Percentiles rank a stretch among this genome's conserved stretches.
phyloP scores from a whole-genome alignment of 2,329 filamentous ascomycete genomes.

The Cryoendolithus antarcticus region DNA sequence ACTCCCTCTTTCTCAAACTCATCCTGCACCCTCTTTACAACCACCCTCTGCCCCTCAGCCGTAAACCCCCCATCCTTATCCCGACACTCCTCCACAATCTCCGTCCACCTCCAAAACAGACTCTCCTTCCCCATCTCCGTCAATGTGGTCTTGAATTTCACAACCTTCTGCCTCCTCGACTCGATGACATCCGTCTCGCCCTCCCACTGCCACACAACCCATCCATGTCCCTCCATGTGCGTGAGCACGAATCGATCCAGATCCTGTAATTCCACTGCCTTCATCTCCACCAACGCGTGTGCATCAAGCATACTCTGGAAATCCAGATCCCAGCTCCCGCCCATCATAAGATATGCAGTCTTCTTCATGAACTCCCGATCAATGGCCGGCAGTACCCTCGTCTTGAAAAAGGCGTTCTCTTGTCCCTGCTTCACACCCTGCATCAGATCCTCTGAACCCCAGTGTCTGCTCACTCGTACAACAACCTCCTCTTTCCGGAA shows the following conservation, averaged over 20 bases:
- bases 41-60: conserved; percentile 56
- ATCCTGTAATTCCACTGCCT: conserved; percentile 47
- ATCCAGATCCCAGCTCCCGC: conserved; percentile 76
- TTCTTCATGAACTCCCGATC: conserved; percentile 57
- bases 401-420: conserved; percentile 45
- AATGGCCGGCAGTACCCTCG: conserved; percentile 55
- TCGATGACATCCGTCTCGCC: conserved; percentile 42
- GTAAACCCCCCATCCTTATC: conserved; percentile 68
- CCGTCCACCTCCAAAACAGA: conserved; percentile 85
- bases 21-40: conserved; percentile 61
- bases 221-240: conserved; percentile 49
- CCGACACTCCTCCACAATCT: conserved; percentile 80
- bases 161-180: conserved; percentile 58
- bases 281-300: conserved; percentile 53
- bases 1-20: conserved; percentile 64
- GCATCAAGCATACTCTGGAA: conserved; percentile 70
- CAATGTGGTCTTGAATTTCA: conserved; percentile 67
- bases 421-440: conserved; percentile 40
- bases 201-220: conserved; percentile 40
- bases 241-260: conserved; percentile 62
- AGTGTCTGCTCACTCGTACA: conserved; percentile 62
- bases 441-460: conserved; percentile 50
- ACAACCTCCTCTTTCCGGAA: conserved; percentile 73
- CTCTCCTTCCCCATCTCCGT: conserved; percentile 69
- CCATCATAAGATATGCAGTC: conserved; percentile 80